These are phyloP conservation scores for Malus domestica DNA, from an alignment of 306 rosid species.

Conservation along the genomic window ASM211411v1 NC_041799.1:41992501-41993000, in stretches of 20 bases:
- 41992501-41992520: background rate
- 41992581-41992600: slow-evolving; percentile 6
- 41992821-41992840: background rate
- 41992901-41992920: slow-evolving; percentile 95
- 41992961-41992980: slow-evolving; percentile 73
- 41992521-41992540: background rate
- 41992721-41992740: slow-evolving; percentile 90
- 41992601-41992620: slow-evolving; percentile 74
- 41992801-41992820: background rate
- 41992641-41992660: slow-evolving; percentile 91
- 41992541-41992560: background rate
- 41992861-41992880: background rate
- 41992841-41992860: background rate
- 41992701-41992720: slow-evolving; percentile 85
- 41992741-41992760: slow-evolving; percentile 98
- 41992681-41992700: slow-evolving; percentile 99
- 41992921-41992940: slow-evolving; percentile 74
- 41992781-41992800: slow-evolving; percentile 98
- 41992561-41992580: background rate
- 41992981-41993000: slow-evolving; percentile 76
- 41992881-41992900: slow-evolving; percentile 34
- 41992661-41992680: slow-evolving; percentile 98
- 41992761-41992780: slow-evolving; percentile 94
- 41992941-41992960: slow-evolving; percentile 68
- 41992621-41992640: slow-evolving; percentile 96